These are phyloP conservation scores for Botryotinia globosa DNA, from an alignment of 2,329 filamentous ascomycete species.

Conservation along the genomic window DNA sequence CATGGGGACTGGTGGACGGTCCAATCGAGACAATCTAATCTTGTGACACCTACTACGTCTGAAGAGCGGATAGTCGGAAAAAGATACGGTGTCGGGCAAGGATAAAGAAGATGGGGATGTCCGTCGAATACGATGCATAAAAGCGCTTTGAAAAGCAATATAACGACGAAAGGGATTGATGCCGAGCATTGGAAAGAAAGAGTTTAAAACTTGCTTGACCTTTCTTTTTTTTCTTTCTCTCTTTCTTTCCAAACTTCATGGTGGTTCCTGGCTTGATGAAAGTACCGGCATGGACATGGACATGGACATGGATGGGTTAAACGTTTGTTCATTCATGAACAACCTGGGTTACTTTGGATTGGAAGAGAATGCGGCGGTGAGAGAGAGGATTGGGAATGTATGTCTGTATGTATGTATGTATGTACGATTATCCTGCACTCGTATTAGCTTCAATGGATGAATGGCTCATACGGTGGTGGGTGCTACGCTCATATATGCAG, in stretches of 20 bases:
- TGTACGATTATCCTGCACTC: neutral
- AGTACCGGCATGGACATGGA: constrained; percentile 2
- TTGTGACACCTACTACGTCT: neutral
- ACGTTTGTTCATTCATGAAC: neutral
- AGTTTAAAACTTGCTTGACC: neutral
- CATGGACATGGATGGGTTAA: neutral
- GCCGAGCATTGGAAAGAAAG: neutral
- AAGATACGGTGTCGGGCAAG: neutral
- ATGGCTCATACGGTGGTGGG: neutral
- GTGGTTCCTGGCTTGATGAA: neutral
- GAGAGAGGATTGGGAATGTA: neutral
- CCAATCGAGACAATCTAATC: neutral
- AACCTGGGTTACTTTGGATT: neutral
- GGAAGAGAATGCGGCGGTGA: neutral
- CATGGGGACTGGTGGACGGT: neutral
- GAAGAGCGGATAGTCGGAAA: neutral
- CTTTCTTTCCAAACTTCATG: neutral
- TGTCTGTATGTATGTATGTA: too few species aligned
- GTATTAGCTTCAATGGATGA: neutral
- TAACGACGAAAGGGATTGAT: neutral
- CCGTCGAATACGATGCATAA: constrained; percentile 2
- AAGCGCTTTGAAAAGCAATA: neutral
- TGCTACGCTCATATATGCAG: neutral
- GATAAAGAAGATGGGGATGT: constrained; percentile 1
- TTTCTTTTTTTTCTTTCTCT: neutral